Conservation (phyloP, 306 rosid genomes). For the Prunus fruticosa region DNA sequence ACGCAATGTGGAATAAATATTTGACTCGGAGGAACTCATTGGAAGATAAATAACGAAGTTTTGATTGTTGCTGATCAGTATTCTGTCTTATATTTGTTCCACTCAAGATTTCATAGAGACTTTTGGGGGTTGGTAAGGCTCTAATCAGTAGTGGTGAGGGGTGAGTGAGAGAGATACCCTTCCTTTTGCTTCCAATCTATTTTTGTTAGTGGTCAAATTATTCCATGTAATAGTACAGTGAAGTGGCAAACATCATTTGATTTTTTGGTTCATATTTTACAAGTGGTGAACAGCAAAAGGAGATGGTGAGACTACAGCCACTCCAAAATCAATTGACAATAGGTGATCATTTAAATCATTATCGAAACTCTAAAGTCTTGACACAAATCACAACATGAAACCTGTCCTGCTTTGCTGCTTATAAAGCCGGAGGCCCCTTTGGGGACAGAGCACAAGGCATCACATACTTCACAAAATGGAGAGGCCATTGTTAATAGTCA, state of each 20-base stretch:
- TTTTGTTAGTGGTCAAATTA: background rate
- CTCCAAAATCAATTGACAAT: no score
- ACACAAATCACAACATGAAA: background rate
- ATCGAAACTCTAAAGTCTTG: background rate
- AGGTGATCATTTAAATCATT: no score
- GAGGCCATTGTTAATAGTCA: slow-evolving; percentile 11
- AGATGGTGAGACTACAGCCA: background rate
- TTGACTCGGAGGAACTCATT: slow-evolving; percentile 18
- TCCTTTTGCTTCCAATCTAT: background rate
- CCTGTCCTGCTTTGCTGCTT: background rate
- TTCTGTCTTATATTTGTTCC: slow-evolving; percentile 12
- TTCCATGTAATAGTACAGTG: background rate
- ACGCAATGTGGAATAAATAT: slow-evolving; percentile 13
- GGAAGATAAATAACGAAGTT: slow-evolving; percentile 13
- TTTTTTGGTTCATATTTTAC: slow-evolving; percentile 2
- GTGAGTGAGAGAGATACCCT: background rate
- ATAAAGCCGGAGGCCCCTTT: slow-evolving; percentile 8
- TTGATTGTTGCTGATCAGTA: background rate
- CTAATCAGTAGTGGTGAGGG: background rate
- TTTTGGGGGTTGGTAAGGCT: slow-evolving; percentile 12
- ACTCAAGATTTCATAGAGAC: slow-evolving; percentile 13
- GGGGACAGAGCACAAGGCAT: background rate
- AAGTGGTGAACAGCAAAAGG: slow-evolving; percentile 40
- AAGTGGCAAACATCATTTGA: background rate
- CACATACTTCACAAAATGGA: slow-evolving; percentile 24